Evolutionary conservation across 768 basidiomycete genomes (phyloP).

Genomic region (Agrocybe pediades): DNA sequence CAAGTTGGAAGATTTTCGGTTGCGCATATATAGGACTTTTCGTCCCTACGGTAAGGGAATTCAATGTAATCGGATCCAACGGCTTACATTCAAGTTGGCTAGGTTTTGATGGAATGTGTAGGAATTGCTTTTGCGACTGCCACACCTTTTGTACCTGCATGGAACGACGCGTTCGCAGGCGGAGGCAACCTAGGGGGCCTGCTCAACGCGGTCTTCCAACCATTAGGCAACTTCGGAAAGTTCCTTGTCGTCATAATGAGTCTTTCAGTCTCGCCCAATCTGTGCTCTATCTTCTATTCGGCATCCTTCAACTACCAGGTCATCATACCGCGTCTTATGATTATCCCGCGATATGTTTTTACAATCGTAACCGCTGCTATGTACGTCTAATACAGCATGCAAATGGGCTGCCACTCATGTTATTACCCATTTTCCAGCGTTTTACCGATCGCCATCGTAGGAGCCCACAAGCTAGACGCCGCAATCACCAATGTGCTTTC

Average conservation of each 20-base stretch:
- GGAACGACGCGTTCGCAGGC: constrained; percentile 53
- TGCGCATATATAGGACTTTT: constrained; percentile 71
- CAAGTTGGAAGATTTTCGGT: constrained; percentile 62
- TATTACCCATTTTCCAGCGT: constrained; percentile 33
- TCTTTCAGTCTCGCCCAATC: constrained; percentile 78
- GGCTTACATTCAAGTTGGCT: background rate
- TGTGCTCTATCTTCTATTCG: constrained; percentile 81
- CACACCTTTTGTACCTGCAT: constrained; percentile 53
- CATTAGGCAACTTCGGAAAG: constrained; percentile 71
- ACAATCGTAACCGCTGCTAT: constrained; percentile 69
- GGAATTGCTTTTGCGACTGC: constrained; percentile 70
- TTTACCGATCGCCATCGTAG: constrained; percentile 69
- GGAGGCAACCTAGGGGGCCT: constrained; percentile 70
- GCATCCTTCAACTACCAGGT: constrained; percentile 73
- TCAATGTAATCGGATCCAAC: background rate
- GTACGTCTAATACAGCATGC: constrained; percentile 42
- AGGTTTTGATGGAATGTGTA: constrained; percentile 42
- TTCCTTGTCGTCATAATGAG: constrained; percentile 79
- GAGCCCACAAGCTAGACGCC: constrained; percentile 68
- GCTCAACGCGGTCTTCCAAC: constrained; percentile 66
- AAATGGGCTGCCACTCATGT: background rate
- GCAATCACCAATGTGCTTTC: constrained; percentile 75
- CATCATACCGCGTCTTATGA: constrained; percentile 56
- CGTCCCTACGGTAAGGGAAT: constrained; percentile 47
- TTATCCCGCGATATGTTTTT: constrained; percentile 74